Evolutionary conservation across 2,329 filamentous ascomycete species (phyloP), one percentile per base, ranked within the genome.

Genomic region (Rugonectria rugulosa): DNA sequence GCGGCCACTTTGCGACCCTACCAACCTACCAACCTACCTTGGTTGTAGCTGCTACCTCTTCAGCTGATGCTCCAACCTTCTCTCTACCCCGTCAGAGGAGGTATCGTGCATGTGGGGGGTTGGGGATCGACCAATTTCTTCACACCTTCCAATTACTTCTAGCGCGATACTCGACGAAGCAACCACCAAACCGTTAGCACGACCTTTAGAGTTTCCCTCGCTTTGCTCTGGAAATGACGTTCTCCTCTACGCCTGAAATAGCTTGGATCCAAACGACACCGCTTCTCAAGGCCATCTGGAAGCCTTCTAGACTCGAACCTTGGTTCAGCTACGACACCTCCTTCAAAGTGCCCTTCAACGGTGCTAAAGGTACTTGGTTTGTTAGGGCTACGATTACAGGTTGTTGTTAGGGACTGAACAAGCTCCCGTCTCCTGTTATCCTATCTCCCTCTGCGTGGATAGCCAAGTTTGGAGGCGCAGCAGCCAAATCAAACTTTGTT

Each of bases 271-370:
- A 32, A 26, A 40, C 45, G 15, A 12, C 27, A 45, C 41, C 14
- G 21, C 31, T 12, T n/a, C 24, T 43, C 23, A 26, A 36, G 20
- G 21, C 32, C 32, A 47, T 60, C 50, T 60, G 21, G 55, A 60
- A 60, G 55, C 46, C 53, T 60, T 60, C 57, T 60, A 60, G 57
- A 43, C 38, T 44, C 34, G 17, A 45, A 49, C 37, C 50, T 32
- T 34, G 48, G n/a, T n/a, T n/a, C 42, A 46, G 46, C 42, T 46
- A 32, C 27, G 36, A n/a, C 29, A 23, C 27, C n/a, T n/a, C n/a
- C n/a, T n/a, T n/a, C n/a, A n/a, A n/a, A n/a, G n/a, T n/a, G n/a
- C n/a, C n/a, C n/a, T n/a, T n/a, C n/a, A n/a, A n/a, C n/a, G n/a
- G n/a, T n/a, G n/a, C n/a, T n/a, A n/a, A n/a, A n/a, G n/a, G n/a